A percentile compares a stretch with the other conserved stretches of the same genome.
These are phyloP conservation scores for Leccinum olivaceopallidum DNA, from an alignment of 768 basidiomycete species.

Conservation along the genomic window DNA sequence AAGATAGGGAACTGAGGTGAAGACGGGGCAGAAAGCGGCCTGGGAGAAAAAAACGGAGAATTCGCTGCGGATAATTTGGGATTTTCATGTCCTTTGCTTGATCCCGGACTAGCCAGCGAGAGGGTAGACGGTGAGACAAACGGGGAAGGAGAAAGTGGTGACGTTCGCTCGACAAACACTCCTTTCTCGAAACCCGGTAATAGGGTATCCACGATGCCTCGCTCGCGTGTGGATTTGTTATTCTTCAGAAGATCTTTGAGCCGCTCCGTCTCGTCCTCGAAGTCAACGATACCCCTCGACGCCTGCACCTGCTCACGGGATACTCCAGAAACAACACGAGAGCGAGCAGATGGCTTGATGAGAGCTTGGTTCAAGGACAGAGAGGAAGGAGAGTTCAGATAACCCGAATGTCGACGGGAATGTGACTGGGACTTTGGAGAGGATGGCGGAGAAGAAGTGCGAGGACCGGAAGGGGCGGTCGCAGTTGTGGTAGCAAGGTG, in stretches of 20 bases:
- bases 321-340: slow-evolving; percentile 70
- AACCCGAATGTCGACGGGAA: slow-evolving; percentile 30
- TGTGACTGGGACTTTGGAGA: slow-evolving; percentile 21
- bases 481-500: slow-evolving; percentile 4
- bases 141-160: slow-evolving; percentile 17
- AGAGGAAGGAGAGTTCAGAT: slow-evolving; percentile 38
- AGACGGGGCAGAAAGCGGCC: slow-evolving; percentile 40
- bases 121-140: slow-evolving; percentile 4
- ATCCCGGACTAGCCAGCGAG: slow-evolving; percentile 15
- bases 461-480: slow-evolving; percentile 9
- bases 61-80: slow-evolving; percentile 49
- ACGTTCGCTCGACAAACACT: slow-evolving; percentile 22
- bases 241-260: slow-evolving; percentile 73
- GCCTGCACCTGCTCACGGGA: slow-evolving; percentile 73
- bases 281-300: slow-evolving; percentile 77
- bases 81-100: slow-evolving; percentile 28
- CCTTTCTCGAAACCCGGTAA: slow-evolving; percentile 34
- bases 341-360: slow-evolving; percentile 55
- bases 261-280: slow-evolving; percentile 76
- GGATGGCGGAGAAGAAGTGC: slow-evolving; percentile 21
- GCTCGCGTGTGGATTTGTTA: slow-evolving; percentile 33
- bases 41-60: slow-evolving; percentile 42
- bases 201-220: slow-evolving; percentile 34
- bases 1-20: slow-evolving; percentile 23
- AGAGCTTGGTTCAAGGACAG: slow-evolving; percentile 40